Evolutionary conservation across 2,329 filamentous ascomycete species (phyloP).

Genomic region (Xylariaceae sp.): DNA sequence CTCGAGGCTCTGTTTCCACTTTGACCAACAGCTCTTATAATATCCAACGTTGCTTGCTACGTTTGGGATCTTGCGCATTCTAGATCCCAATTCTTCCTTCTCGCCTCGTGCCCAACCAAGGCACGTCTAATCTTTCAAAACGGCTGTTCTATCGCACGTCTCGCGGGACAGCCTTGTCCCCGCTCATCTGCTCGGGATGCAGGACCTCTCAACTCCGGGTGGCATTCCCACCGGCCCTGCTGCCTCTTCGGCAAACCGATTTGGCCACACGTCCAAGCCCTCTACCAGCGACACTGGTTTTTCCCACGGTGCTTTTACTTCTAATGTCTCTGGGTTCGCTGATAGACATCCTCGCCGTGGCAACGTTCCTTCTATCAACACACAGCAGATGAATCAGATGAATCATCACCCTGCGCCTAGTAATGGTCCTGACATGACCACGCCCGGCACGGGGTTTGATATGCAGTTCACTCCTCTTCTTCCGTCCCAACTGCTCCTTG

Average conservation of each 20-base stretch:
- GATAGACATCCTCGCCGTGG: slow-evolving; percentile 82
- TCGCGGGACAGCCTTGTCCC: slow-evolving; percentile 84
- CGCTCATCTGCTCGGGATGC: slow-evolving; percentile 88
- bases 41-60: slow-evolving; percentile 33
- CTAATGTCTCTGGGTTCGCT: slow-evolving; percentile 81
- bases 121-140: slow-evolving; percentile 70
- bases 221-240: slow-evolving; percentile 61
- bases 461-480: slow-evolving; percentile 98
- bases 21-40: slow-evolving; percentile 37
- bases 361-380: slow-evolving; percentile 93
- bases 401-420: slow-evolving; percentile 50
- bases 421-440: slow-evolving; percentile 74
- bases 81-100: slow-evolving; percentile 33
- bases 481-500: slow-evolving; percentile 90
- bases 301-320: slow-evolving; percentile 89
- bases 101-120: slow-evolving; percentile 43
- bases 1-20: slow-evolving; percentile 29
- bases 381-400: slow-evolving; percentile 66
- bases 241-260: slow-evolving; percentile 60
- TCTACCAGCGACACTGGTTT: slow-evolving; percentile 85
- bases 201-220: slow-evolving; percentile 73
- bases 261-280: slow-evolving; percentile 77
- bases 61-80: slow-evolving; percentile 28
- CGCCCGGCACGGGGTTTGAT: slow-evolving; percentile 86
- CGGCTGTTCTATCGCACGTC: slow-evolving; percentile 77